These are phyloP conservation scores for Beauveria australis DNA, from an alignment of 2,329 filamentous ascomycete genomes.

Conservation along the genomic window DNA sequence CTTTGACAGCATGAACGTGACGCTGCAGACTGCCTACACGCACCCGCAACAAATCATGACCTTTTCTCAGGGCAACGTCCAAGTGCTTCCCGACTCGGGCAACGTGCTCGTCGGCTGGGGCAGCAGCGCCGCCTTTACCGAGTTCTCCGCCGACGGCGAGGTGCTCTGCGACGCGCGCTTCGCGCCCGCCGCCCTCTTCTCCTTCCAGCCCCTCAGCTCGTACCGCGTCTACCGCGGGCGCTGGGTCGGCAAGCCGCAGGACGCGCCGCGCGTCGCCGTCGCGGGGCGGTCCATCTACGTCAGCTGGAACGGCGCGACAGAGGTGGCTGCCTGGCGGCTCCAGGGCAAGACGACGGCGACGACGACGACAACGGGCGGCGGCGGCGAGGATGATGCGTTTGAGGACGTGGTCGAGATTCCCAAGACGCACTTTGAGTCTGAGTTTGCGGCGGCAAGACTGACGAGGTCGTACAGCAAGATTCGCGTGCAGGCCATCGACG, in stretches of 20 bases:
- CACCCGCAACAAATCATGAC: slow-evolving; percentile 40
- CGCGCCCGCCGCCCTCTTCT: slow-evolving; percentile 9
- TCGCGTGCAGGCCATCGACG: slow-evolving; percentile 1
- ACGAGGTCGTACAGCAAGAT: neutral
- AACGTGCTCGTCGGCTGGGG: slow-evolving; percentile 50
- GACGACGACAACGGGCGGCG: neutral
- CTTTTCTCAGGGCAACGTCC: slow-evolving; percentile 40
- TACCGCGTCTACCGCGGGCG: slow-evolving; percentile 8
- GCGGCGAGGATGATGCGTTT: neutral
- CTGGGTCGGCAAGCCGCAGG: slow-evolving; percentile 11
- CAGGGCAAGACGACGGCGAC: neutral
- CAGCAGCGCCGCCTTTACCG: slow-evolving; percentile 35
- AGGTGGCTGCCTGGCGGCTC: slow-evolving; percentile 11
- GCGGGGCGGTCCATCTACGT: neutral
- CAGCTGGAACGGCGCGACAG: slow-evolving; percentile 14
- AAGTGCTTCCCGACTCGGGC: slow-evolving; percentile 38
- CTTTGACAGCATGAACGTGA: slow-evolving; percentile 33
- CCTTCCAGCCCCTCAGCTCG: slow-evolving; percentile 11
- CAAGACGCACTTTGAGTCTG: slow-evolving; percentile 2
- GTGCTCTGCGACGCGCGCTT: slow-evolving; percentile 37
- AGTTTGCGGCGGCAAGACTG: neutral
- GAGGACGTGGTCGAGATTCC: neutral
- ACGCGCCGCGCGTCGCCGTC: slow-evolving; percentile 8
- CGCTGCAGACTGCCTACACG: slow-evolving; percentile 36
- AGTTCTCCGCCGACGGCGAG: slow-evolving; percentile 35